phyloP scores from a whole-genome alignment of 1,284 basidiomycete genomes.

The Entoloma clypeatum region DNA sequence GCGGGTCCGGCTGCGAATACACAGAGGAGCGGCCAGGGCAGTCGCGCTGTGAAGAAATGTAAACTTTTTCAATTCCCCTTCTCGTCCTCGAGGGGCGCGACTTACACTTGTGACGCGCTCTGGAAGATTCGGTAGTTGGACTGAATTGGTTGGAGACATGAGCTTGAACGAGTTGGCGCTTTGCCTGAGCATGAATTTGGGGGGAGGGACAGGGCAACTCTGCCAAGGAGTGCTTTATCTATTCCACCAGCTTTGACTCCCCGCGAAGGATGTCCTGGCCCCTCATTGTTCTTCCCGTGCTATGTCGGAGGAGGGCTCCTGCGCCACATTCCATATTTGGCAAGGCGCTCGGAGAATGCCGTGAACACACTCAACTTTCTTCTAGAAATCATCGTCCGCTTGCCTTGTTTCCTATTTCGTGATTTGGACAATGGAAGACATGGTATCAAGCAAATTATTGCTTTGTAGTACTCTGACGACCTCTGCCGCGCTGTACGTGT shows the following conservation, averaged over 20 bases:
- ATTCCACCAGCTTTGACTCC: conserved; percentile 3
- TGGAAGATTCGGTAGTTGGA: neutral
- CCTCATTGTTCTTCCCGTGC: conserved; percentile 11
- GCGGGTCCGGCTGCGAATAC: conserved; percentile 8
- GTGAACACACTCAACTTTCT: conserved; percentile 15
- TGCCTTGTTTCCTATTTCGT: neutral
- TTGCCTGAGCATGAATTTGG: too few relatives aligned
- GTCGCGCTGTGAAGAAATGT: conserved; percentile 7
- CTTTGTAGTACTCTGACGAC: too few relatives aligned
- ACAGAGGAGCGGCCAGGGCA: neutral
- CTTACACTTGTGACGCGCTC: conserved; percentile 5
- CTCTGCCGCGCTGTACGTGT: too few relatives aligned
- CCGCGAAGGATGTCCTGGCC: neutral
- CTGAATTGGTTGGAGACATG: too few relatives aligned
- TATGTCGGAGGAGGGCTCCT: conserved; percentile 1
- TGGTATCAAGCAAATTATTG: neutral
- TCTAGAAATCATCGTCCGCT: neutral
- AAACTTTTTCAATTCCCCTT: neutral
- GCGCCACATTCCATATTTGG: conserved; percentile 4
- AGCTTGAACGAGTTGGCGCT: neutral
- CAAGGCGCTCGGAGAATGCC: conserved; percentile 14
- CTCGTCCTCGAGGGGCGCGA: too few relatives aligned
- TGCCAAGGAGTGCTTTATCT: too few relatives aligned
- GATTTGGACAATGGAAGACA: neutral
- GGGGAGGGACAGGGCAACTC: too few relatives aligned